phyloP scores from a whole-genome alignment of 2,329 filamentous ascomycete species.

The Alternaria viburni region DNA sequence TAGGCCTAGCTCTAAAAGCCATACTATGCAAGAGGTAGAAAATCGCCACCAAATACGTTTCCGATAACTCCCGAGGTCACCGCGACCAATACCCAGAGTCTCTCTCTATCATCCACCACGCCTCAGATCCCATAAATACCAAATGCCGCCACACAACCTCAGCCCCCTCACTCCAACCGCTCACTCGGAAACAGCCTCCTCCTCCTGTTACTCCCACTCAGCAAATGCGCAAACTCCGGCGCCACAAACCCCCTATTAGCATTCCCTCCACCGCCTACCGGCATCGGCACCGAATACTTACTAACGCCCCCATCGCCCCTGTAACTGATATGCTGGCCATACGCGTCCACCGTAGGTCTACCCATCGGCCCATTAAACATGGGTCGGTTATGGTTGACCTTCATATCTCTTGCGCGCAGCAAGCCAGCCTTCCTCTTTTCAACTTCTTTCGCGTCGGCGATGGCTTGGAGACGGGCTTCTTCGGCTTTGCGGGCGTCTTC shows the following conservation, averaged over 20 bases:
- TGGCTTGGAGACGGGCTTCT: not conserved
- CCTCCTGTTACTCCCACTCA: conserved; percentile 14
- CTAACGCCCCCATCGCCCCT: not conserved
- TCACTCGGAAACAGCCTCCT: not conserved
- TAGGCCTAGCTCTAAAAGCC: rapidly evolving
- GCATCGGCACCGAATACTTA: not conserved
- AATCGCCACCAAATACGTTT: too few species aligned
- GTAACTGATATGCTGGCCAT: not conserved
- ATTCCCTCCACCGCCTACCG: not conserved
- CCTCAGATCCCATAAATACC: too few species aligned
- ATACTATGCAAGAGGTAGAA: too few species aligned
- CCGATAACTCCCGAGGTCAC: too few species aligned
- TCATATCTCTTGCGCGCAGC: not conserved
- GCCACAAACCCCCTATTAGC: not conserved
- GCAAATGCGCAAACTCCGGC: conserved; percentile 5
- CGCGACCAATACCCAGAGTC: not conserved
- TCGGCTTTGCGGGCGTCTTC: not conserved
- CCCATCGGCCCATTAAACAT: conserved; percentile 26
- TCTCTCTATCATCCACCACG: not conserved
- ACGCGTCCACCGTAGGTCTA: not conserved
- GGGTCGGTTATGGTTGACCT: conserved; percentile 13
- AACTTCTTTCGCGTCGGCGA: not conserved
- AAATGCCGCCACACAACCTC: not conserved
- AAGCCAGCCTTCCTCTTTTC: not conserved
- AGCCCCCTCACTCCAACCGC: not conserved